Evolutionary conservation across 2,329 filamentous ascomycete genomes (phyloP).

Genomic region (Microcyclospora tardicrescens): DNA sequence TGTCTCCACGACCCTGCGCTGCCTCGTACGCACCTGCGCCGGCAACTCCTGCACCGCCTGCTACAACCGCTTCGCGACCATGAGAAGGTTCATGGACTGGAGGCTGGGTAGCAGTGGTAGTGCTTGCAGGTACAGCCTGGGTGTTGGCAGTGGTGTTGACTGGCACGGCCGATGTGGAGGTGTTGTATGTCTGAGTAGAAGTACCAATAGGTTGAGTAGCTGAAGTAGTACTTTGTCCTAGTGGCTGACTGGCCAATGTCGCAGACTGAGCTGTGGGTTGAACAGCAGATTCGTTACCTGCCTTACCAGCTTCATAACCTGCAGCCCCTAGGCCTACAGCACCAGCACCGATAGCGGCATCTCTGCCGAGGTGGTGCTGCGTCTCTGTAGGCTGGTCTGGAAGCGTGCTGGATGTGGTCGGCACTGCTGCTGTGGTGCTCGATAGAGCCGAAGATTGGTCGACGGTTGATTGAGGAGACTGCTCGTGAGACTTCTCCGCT

Average conservation of each 20-base stretch:
- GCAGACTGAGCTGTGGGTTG: too few relatives aligned
- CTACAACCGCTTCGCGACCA: slow-evolving; percentile 22
- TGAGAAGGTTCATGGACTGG: slow-evolving; percentile 4
- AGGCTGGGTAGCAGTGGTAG: slow-evolving; percentile 1
- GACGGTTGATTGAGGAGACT: not conserved
- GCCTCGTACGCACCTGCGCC: slow-evolving; percentile 12
- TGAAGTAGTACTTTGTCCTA: too few relatives aligned
- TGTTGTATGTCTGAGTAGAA: too few relatives aligned
- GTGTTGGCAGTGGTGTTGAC: too few relatives aligned
- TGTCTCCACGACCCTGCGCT: slow-evolving; percentile 6
- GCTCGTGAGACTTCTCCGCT: not conserved
- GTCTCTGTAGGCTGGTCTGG: not conserved
- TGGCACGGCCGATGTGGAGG: too few relatives aligned
- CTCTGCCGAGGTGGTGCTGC: slow-evolving; percentile 11
- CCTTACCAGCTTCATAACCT: slow-evolving; percentile 7
- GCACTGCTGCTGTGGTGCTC: not conserved
- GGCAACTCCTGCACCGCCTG: slow-evolving; percentile 20
- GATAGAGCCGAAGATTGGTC: not conserved
- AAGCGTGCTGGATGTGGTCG: not conserved
- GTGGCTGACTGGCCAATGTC: too few relatives aligned
- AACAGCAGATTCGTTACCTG: not conserved
- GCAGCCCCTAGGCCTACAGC: slow-evolving; percentile 12
- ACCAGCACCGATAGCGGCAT: slow-evolving; percentile 14
- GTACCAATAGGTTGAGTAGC: not conserved
- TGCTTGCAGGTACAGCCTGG: not conserved